These are phyloP conservation scores for Cyberlindnera japonica DNA, from an alignment of 805 yeast genomes.

Conservation along the genomic window DNA sequence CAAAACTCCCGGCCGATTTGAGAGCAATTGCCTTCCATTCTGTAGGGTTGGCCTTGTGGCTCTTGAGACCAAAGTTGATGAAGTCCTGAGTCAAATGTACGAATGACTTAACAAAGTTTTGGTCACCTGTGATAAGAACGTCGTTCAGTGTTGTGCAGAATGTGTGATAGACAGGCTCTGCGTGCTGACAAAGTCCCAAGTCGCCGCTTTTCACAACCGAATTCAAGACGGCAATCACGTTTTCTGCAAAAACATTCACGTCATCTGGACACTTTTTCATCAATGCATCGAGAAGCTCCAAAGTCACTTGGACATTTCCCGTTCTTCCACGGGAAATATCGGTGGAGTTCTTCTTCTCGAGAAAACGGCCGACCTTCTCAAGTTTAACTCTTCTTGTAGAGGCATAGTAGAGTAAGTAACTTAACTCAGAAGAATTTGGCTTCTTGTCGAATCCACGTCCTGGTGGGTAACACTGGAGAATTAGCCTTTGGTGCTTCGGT, in stretches of 20 bases:
- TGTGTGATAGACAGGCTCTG: constrained; percentile 43
- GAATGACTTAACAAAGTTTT: constrained; percentile 49
- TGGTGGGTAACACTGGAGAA: constrained; percentile 89
- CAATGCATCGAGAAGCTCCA: constrained; percentile 64
- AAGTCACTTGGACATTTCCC: constrained; percentile 82
- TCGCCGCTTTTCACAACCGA: constrained; percentile 55
- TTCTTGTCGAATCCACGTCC: constrained; percentile 83
- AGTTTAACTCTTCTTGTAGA: constrained; percentile 84
- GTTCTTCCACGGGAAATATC: constrained; percentile 61
- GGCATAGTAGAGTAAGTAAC: constrained; percentile 85
- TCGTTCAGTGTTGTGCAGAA: constrained; percentile 54
- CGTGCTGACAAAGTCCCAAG: constrained; percentile 52
- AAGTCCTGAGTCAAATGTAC: constrained; percentile 33
- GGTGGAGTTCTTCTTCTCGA: constrained; percentile 54
- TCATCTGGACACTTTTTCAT: constrained; percentile 78
- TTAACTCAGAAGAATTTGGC: constrained; percentile 88
- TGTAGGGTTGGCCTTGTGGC: constrained; percentile 30
- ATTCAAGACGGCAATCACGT: constrained; percentile 58
- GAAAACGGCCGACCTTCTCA: constrained; percentile 75
- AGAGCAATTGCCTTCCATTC: constrained; percentile 39
- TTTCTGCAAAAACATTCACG: constrained; percentile 73
- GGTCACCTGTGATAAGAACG: constrained; percentile 63
- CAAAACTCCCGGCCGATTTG: constrained; percentile 39
- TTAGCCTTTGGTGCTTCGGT: constrained; percentile 87
- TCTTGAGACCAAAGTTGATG: constrained; percentile 13